These are phyloP conservation scores for Tylopilus vinaceipallidus DNA, from an alignment of 768 basidiomycete genomes.

Conservation along the genomic window DNA sequence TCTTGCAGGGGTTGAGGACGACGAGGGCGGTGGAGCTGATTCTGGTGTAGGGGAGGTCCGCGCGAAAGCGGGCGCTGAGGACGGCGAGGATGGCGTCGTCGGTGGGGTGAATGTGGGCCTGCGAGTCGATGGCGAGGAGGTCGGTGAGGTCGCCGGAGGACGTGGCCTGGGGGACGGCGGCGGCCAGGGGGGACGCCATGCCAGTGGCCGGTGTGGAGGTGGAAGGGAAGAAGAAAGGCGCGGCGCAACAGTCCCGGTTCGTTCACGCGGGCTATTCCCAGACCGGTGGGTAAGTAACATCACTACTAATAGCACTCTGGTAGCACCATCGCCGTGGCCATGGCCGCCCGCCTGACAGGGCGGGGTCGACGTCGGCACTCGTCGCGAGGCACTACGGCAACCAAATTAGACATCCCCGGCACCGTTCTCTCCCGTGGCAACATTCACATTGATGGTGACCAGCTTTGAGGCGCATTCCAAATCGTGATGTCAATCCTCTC, in stretches of 20 bases:
- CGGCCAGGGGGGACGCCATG: slow-evolving; percentile 41
- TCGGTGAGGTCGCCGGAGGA: slow-evolving; percentile 49
- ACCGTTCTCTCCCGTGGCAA: too few species aligned
- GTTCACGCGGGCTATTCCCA: too few species aligned
- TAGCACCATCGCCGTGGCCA: too few species aligned
- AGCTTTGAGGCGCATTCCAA: too few species aligned
- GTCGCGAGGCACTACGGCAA: too few species aligned
- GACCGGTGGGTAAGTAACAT: too few species aligned
- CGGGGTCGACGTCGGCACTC: too few species aligned
- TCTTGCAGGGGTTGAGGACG: slow-evolving; percentile 59
- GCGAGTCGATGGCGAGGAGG: slow-evolving; percentile 37
- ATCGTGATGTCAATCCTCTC: slow-evolving; percentile 10
- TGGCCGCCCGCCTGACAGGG: too few species aligned
- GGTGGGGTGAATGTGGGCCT: slow-evolving; percentile 47
- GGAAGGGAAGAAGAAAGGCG: slow-evolving; percentile 7
- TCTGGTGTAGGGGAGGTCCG: slow-evolving; percentile 55
- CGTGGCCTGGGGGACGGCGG: slow-evolving; percentile 36
- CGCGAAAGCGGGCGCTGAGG: slow-evolving; percentile 55
- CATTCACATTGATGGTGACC: too few species aligned
- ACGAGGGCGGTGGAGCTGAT: slow-evolving; percentile 49
- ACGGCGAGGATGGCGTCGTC: slow-evolving; percentile 56
- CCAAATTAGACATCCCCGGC: too few species aligned
- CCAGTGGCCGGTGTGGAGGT: slow-evolving; percentile 12
- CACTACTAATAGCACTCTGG: too few species aligned
- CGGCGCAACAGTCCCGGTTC: too few species aligned